Evolutionary conservation across 305 asterid species (phyloP).

Genomic region (Plantago coronopus): DNA sequence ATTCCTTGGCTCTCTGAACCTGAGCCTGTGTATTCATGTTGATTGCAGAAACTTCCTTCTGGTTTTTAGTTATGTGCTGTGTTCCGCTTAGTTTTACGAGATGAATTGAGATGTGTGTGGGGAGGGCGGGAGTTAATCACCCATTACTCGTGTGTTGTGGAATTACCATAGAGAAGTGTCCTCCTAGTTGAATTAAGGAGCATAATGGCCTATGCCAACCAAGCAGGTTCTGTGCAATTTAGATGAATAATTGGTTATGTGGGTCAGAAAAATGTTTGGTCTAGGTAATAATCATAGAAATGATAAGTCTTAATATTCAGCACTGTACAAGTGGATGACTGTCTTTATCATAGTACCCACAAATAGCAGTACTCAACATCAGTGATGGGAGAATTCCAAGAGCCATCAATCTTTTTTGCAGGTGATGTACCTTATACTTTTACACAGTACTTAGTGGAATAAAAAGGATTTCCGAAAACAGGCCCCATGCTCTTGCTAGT

Average conservation of each 20-base stretch:
- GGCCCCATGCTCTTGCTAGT: background rate
- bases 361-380: constrained; percentile 1
- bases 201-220: background rate
- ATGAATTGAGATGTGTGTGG: no score
- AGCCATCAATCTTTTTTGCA: background rate
- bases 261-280: background rate
- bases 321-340: constrained; percentile 1
- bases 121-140: background rate
- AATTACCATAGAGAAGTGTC: no score
- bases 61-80: background rate
- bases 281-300: background rate
- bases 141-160: background rate
- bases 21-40: background rate
- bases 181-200: background rate
- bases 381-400: background rate
- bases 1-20: background rate
- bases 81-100: background rate
- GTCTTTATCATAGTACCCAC: constrained; percentile 1
- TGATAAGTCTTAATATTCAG: background rate
- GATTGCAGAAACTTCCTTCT: background rate
- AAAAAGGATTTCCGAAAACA: background rate
- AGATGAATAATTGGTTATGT: background rate
- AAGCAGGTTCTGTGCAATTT: background rate
- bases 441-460: background rate
- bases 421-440: background rate